Conservation (phyloP, 1,139 yeast genomes). For the Debaryomyces robertsiae region DNA sequence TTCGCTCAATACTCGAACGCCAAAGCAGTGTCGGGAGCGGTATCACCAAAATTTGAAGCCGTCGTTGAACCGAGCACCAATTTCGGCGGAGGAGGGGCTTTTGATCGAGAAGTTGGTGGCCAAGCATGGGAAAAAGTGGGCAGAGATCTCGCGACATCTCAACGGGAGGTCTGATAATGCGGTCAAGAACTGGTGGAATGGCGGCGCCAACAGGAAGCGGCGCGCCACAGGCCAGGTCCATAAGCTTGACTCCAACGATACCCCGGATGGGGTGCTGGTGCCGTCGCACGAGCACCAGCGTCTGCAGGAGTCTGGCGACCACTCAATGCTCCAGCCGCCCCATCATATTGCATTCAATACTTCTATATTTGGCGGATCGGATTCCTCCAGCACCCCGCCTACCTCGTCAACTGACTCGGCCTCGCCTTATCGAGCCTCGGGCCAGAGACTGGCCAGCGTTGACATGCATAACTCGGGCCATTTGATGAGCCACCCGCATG, state of each 20-base stretch:
- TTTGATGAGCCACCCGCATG: background rate
- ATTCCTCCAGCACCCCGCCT: constrained; percentile 11
- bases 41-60: constrained; percentile 93
- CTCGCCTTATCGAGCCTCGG: constrained; percentile 5
- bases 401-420: constrained; percentile 3
- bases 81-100: constrained; percentile 81
- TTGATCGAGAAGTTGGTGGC: constrained; percentile 78
- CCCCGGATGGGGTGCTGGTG: background rate
- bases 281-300: background rate
- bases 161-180: constrained; percentile 90
- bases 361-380: constrained; percentile 35
- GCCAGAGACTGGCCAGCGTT: constrained; percentile 35
- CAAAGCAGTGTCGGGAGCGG: constrained; percentile 90
- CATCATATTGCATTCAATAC: constrained; percentile 39
- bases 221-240: constrained; percentile 38
- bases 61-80: constrained; percentile 76
- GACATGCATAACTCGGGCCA: constrained; percentile 20
- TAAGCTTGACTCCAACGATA: constrained; percentile 2
- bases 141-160: constrained; percentile 86
- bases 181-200: constrained; percentile 96
- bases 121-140: constrained; percentile 89
- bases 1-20: constrained; percentile 73
- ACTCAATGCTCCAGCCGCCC: constrained; percentile 6
- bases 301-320: constrained; percentile 1
- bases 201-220: constrained; percentile 81